Evolutionary conservation across 177 flowering plant genomes (phyloP).

Genomic region (Vitis hybrid): DNA sequence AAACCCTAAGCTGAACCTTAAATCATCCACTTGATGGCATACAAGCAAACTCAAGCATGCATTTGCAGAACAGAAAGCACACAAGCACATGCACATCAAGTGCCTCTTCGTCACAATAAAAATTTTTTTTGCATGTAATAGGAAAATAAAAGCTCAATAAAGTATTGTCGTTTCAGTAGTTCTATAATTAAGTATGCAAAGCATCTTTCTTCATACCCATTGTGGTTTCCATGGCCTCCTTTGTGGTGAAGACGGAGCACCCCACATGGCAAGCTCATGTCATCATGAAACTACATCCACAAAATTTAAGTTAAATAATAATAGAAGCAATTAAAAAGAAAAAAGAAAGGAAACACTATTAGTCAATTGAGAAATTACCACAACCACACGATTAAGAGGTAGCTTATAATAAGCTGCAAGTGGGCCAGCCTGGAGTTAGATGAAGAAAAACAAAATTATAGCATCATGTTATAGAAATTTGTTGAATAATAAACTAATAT

Average conservation of each 20-base stretch:
- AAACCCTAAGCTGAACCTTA: too few relatives aligned
- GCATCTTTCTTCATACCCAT: constrained; percentile 57
- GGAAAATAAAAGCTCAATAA: too few relatives aligned
- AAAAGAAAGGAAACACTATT: neutral
- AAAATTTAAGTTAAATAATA: constrained; percentile 3
- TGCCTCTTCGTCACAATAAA: too few relatives aligned
- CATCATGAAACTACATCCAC: constrained; percentile 73
- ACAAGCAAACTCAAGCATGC: too few relatives aligned
- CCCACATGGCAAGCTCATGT: constrained; percentile 91
- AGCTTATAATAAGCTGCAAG: constrained; percentile 93
- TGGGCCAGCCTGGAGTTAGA: constrained; percentile 66
- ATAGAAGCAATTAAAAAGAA: neutral
- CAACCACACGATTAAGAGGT: constrained; percentile 85
- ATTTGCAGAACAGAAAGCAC: too few relatives aligned
- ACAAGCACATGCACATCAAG: too few relatives aligned
- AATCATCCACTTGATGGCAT: too few relatives aligned
- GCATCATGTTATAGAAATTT: neutral
- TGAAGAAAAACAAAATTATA: neutral
- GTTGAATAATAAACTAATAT: neutral
- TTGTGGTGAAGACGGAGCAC: constrained; percentile 75
- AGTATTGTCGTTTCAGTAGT: neutral
- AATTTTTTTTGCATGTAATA: too few relatives aligned
- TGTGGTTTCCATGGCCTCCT: constrained; percentile 87
- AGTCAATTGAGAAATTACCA: constrained; percentile 50
- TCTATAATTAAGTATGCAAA: neutral